phyloP scores from a whole-genome alignment of 2,329 filamentous ascomycete species.

The Dissoconium aciculare region DNA sequence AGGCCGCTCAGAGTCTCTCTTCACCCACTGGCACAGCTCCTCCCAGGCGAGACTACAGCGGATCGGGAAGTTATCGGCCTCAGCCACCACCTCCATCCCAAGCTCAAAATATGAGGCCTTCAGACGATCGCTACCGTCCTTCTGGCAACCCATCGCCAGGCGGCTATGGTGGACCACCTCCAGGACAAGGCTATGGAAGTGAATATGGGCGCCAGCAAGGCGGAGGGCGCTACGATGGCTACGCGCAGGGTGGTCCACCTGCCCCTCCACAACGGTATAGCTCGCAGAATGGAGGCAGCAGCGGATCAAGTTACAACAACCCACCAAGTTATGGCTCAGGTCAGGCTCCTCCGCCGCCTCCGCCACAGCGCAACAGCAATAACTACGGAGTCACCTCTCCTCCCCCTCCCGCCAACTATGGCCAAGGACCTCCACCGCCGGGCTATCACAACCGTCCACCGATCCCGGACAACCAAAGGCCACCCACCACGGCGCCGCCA shows the following conservation, averaged over 20 bases:
- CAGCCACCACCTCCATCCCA: conserved; percentile 23
- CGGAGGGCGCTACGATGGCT: conserved; percentile 24
- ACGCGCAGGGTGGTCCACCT: conserved; percentile 8
- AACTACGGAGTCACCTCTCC: conserved; percentile 14
- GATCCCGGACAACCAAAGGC: conserved; percentile 33
- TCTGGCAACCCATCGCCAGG: conserved; percentile 19
- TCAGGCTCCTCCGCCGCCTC: conserved; percentile 6
- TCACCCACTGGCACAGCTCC: conserved; percentile 10
- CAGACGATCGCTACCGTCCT: conserved; percentile 25
- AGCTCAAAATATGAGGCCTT: conserved; percentile 21
- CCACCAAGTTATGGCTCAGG: conserved; percentile 5
- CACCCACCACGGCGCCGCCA: conserved; percentile 34
- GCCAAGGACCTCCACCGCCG: conserved; percentile 41
- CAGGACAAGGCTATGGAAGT: conserved; percentile 17
- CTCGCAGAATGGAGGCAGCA: conserved; percentile 8
- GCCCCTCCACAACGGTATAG: conserved; percentile 12
- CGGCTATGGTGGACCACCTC: conserved; percentile 14
- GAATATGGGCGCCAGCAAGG: conserved; percentile 19
- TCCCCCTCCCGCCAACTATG: conserved; percentile 36
- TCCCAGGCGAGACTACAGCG: conserved; percentile 15
- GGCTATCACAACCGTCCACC: conserved; percentile 50
- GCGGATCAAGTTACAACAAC: conserved; percentile 6
- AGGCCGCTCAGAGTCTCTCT: conserved; percentile 31
- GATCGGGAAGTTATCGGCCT: conserved; percentile 32
- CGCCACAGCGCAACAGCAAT: conserved; percentile 9